phyloP scores from a whole-genome alignment of 2,329 filamentous ascomycete genomes.

The Microcera coccophila region DNA sequence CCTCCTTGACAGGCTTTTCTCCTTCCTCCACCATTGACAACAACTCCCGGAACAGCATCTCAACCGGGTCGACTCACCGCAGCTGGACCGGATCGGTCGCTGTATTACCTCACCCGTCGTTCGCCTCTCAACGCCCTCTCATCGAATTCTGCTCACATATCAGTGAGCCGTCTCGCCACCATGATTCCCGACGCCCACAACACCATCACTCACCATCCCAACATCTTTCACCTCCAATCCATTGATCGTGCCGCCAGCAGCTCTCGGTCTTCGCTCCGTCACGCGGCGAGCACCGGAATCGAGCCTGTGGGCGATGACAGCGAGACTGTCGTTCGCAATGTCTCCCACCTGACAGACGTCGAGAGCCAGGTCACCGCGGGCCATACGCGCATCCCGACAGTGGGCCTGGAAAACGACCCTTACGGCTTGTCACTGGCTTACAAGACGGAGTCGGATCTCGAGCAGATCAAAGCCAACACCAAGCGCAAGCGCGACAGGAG shows the following conservation, averaged over 20 bases:
- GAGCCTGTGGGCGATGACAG: slow-evolving; percentile 37
- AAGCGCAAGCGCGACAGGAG: slow-evolving; percentile 65
- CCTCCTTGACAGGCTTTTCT: too few relatives aligned
- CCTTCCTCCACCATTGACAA: too few relatives aligned
- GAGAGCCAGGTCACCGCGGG: slow-evolving; percentile 44
- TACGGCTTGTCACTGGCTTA: slow-evolving; percentile 73
- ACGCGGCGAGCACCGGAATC: slow-evolving; percentile 45
- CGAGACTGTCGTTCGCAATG: slow-evolving; percentile 42
- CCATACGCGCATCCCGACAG: slow-evolving; percentile 49
- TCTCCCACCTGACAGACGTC: slow-evolving; percentile 40
- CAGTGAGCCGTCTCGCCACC: slow-evolving; percentile 3
- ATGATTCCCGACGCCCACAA: slow-evolving; percentile 43
- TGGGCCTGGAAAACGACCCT: slow-evolving; percentile 68
- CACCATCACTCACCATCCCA: slow-evolving; percentile 43
- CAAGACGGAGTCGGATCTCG: slow-evolving; percentile 74
- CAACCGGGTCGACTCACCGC: too few relatives aligned
- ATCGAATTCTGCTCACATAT: slow-evolving; percentile 4
- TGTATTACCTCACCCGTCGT: too few relatives aligned
- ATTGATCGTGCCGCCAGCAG: slow-evolving; percentile 27
- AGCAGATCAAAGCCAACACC: slow-evolving; percentile 73
- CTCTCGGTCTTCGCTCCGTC: slow-evolving; percentile 25
- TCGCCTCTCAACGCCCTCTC: too few relatives aligned
- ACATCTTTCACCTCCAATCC: slow-evolving; percentile 41
- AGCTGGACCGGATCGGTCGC: too few relatives aligned
- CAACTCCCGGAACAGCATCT: too few relatives aligned